These are phyloP conservation scores for Geopyxis carbonaria DNA, from an alignment of 495 filamentous ascomycete species.

Conservation along the genomic window DNA sequence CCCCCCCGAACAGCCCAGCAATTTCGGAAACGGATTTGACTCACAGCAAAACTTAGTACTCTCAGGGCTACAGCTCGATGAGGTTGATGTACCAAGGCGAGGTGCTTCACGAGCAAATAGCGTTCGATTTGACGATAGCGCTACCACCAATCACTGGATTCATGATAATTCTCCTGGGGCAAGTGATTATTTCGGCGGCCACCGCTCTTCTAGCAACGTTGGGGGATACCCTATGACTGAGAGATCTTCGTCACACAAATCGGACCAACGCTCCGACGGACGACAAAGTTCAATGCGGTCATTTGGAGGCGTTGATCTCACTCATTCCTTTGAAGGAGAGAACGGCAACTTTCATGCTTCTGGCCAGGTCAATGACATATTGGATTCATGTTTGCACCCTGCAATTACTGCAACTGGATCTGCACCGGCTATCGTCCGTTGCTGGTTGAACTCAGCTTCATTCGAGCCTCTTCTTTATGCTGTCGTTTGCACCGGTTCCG, in stretches of 20 bases:
- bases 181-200: conserved; percentile 48
- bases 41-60: conserved; percentile 52
- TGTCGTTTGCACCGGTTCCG: conserved; percentile 80
- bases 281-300: conserved; percentile 47
- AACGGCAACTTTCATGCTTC: conserved; percentile 14
- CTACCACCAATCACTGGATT: conserved; percentile 75
- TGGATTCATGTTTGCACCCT: conserved; percentile 20
- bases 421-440: conserved; percentile 83
- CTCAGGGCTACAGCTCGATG: conserved; percentile 59
- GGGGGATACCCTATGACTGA: conserved; percentile 74
- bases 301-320: conserved; percentile 19
- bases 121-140: conserved; percentile 96
- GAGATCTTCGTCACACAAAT: conserved; percentile 81
- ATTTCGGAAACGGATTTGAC: conserved; percentile 60
- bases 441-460: conserved; percentile 75
- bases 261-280: conserved; percentile 95
- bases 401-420: conserved; percentile 35
- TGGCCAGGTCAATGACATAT: conserved; percentile 13
- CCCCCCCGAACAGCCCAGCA: conserved; percentile 55
- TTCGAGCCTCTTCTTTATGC: conserved; percentile 79
- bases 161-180: conserved; percentile 65
- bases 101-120: conserved; percentile 91
- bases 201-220: conserved; percentile 66
- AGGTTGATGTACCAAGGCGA: conserved; percentile 79
- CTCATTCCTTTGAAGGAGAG: conserved; percentile 23